Base-by-base conservation (phyloP, 495 filamentous ascomycete genomes). In the Lophiostoma macrostomum region DNA sequence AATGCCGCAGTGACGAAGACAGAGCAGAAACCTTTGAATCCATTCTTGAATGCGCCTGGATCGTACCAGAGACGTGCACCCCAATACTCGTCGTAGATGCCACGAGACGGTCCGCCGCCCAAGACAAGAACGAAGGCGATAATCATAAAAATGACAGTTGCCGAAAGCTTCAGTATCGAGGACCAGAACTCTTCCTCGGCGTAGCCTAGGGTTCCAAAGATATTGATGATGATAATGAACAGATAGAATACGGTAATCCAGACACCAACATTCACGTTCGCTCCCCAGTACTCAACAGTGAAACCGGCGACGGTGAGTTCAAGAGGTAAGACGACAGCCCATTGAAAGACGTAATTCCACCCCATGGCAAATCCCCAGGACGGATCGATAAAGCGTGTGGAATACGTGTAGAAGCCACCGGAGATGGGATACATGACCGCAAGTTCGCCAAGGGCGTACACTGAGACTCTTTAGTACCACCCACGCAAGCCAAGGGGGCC, bases 361-460 rank as follows among this genome's bases (percentile, higher is more conserved):
- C 76, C 76, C 49, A 77, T 69, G 22, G 76, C 72, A 53, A 77
- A 77, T 12, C 71, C 74, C 79, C 79, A 81, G 13, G 79, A 72
- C 44, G 77, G 75, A 60, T 78, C 78, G 50, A 81, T 74, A 47
- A 82, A 82, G 22, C 78, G 75, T 30, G 66, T 63, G 27, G 70
- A 70, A 66, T 80, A 81, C n/a, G 67, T 71, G 65, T 74, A 82
- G 68, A 81, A 80, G 53, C 73, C 77, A 64, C 79, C 85, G 29
- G 82, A 83, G 37, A 81, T 75, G 8, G 85, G 85, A 55, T 83
- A 88, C 55, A 86, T 73, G 46, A 84, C 79, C 12, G 84, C 84
- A 49, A 88, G 61, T 66, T 88, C 84, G 60, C 83, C 84, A 20
- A 88, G 67, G 22, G 82, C 83, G 64, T 85, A 82, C 54, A 88